Conservation (phyloP, 805 yeast species). For the Candida piceae region DNA sequence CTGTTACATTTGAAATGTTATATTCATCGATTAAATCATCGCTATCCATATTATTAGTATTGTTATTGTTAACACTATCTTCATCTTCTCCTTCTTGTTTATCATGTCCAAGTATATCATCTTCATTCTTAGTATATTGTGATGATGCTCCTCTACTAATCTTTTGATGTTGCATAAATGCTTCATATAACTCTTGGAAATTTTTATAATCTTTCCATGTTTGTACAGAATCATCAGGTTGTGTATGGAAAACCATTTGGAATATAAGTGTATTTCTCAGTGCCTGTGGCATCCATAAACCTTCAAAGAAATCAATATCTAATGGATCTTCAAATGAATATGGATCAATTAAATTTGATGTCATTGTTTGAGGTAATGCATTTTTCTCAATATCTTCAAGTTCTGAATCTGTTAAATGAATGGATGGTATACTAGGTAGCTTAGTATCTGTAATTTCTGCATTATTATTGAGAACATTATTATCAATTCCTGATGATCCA, state of each 20-base stretch:
- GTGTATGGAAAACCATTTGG: constrained; percentile 84
- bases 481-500: constrained; percentile 9
- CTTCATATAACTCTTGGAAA: constrained; percentile 53
- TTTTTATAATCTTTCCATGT: constrained; percentile 88
- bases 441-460: constrained; percentile 30
- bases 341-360: constrained; percentile 65
- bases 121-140: too few species aligned
- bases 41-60: too few species aligned
- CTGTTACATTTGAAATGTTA: not conserved
- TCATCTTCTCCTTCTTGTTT: not conserved
- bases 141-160: constrained; percentile 10
- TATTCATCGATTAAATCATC: constrained; percentile 3
- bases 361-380: constrained; percentile 29
- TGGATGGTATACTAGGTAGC: constrained; percentile 19
- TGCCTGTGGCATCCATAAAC: constrained; percentile 80
- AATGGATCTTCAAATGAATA: constrained; percentile 86
- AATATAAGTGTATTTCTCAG: constrained; percentile 75
- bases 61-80: too few species aligned
- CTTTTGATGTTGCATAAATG: constrained; percentile 38
- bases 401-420: constrained; percentile 39
- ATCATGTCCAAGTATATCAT: not conserved
- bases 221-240: constrained; percentile 89
- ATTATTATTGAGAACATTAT: not conserved
- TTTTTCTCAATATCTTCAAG: constrained; percentile 35
- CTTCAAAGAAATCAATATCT: constrained; percentile 75